Base-by-base conservation (phyloP, 2,329 filamentous ascomycete species). In the Incumbomyces lentus region DNA sequence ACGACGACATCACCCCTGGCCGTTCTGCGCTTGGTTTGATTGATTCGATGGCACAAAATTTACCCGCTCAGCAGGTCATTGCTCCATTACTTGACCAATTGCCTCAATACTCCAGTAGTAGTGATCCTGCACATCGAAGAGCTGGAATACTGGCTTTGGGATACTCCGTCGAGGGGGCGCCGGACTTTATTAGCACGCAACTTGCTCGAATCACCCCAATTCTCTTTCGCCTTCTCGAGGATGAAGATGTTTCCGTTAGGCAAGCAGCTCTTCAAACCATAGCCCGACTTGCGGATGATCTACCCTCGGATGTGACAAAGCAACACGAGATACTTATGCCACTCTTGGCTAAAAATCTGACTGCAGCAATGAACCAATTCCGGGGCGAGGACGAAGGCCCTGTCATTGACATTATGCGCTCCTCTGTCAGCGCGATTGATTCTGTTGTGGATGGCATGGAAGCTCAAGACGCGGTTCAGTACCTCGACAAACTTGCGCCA, bases 101-200 rank as follows among this genome's bases (percentile, higher is more conserved):
- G 55, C 82, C 86, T 32, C 77, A 78, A 56, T 95, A 92, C 62
- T 86, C 90, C 56, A 76, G 76, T 57, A 82, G 79, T 61, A 68
- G 75, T 49, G 77, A 93, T 60, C 76, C 88, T 31, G 81, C 86
- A 58, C 84, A 84, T 69, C 82, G 90, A 50, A 85, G 90, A 67
- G 89, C 90, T 46, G 89, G 86, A 67, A 92, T 96, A 61, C 75
- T 96, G 52, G 84, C 90, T 40, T 77, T 98, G 4, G 90, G 90
- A 49, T 93, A 90, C 72, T 90, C 86, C 58, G 90, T 95, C 44
- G 92, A 96, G 72, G 92, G 92, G 58, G 90, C 92, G 26, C 92
- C 92, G 13, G 92, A 98, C 65, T 98, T 96, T 68, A 88, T 96
- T 60, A 87, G 86, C 53, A 95, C 89, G 16, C 92, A 98, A 68